Conservation (phyloP, 1,284 basidiomycete genomes). For the Cutaneotrichosporon mucoides region DNA sequence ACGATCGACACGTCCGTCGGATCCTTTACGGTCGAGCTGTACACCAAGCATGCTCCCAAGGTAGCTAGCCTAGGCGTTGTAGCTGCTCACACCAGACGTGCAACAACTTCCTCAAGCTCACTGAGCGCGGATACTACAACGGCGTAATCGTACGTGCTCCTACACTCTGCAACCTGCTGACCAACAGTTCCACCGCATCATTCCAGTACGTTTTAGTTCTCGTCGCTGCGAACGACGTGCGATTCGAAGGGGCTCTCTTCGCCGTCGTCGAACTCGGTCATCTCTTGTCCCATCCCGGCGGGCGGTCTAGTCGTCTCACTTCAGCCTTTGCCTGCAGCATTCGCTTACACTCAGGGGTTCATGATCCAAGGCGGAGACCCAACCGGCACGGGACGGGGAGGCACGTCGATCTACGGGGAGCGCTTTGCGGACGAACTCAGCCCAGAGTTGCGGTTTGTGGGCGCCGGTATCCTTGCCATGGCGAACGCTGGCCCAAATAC, state of each 20-base stretch:
- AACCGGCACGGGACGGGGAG: constrained; percentile 89
- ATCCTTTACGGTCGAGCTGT: constrained; percentile 79
- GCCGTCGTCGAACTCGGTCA: too few relatives aligned
- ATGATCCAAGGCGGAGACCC: constrained; percentile 91
- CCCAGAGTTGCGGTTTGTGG: constrained; percentile 83
- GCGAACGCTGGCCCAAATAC: constrained; percentile 92
- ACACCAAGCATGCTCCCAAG: constrained; percentile 83
- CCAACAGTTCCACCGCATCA: constrained; percentile 74
- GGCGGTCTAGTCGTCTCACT: too few relatives aligned
- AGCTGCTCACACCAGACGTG: constrained; percentile 62
- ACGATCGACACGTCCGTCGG: constrained; percentile 84
- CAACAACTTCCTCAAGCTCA: constrained; percentile 83
- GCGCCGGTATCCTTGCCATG: constrained; percentile 95
- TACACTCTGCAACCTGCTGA: background rate
- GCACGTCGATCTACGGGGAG: constrained; percentile 87
- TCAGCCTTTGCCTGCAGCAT: too few relatives aligned
- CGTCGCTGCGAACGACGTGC: too few relatives aligned
- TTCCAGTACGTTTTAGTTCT: constrained; percentile 60
- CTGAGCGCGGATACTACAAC: constrained; percentile 73
- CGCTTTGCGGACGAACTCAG: constrained; percentile 86
- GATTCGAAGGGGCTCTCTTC: too few relatives aligned
- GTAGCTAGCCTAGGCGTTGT: constrained; percentile 47
- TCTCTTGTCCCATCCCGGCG: too few relatives aligned
- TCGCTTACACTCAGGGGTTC: constrained; percentile 62
- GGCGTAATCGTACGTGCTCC: constrained; percentile 53